Evolutionary conservation across 768 basidiomycete species (phyloP).

Genomic region (Boletus bicolor): DNA sequence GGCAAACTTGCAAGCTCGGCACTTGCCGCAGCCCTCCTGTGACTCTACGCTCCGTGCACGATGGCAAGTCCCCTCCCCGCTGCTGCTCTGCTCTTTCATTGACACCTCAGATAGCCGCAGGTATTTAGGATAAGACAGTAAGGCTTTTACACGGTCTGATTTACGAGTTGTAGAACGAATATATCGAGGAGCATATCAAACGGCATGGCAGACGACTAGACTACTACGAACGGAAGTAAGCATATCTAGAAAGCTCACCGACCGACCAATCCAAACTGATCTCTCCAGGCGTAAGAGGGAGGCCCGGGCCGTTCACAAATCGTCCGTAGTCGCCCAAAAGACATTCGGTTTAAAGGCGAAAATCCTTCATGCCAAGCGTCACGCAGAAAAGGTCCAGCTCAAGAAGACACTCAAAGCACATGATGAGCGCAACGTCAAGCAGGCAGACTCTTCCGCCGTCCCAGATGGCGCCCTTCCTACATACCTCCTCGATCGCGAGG

Average conservation of each 20-base stretch:
- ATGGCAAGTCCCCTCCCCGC: conserved; percentile 25
- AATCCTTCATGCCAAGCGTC: conserved; percentile 93
- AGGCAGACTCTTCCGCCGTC: conserved; percentile 76
- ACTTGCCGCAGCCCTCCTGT: conserved; percentile 24
- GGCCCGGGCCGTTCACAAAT: conserved; percentile 71
- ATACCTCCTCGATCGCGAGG: conserved; percentile 94
- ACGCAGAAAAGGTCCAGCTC: conserved; percentile 97
- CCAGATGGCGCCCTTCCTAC: conserved; percentile 93
- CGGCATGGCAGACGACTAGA: conserved; percentile 95
- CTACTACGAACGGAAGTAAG: conserved; percentile 92
- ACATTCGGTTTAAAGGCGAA: conserved; percentile 97
- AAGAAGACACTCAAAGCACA: conserved; percentile 99
- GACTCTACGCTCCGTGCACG: background rate
- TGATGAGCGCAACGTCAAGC: conserved; percentile 98
- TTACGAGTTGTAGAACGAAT: conserved; percentile 73
- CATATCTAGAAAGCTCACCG: conserved; percentile 6
- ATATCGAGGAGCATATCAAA: conserved; percentile 98
- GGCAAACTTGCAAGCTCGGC: conserved; percentile 15
- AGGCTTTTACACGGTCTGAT: conserved; percentile 8
- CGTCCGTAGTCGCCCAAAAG: conserved; percentile 86
- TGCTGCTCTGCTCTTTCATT: background rate
- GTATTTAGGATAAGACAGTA: conserved; percentile 34
- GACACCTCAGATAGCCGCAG: conserved; percentile 54
- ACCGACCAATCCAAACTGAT: background rate
- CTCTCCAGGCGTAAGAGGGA: conserved; percentile 70